These are phyloP conservation scores for Chrysoporthe austroafricana DNA, from an alignment of 2,329 filamentous ascomycete genomes.

Conservation along the genomic window DNA sequence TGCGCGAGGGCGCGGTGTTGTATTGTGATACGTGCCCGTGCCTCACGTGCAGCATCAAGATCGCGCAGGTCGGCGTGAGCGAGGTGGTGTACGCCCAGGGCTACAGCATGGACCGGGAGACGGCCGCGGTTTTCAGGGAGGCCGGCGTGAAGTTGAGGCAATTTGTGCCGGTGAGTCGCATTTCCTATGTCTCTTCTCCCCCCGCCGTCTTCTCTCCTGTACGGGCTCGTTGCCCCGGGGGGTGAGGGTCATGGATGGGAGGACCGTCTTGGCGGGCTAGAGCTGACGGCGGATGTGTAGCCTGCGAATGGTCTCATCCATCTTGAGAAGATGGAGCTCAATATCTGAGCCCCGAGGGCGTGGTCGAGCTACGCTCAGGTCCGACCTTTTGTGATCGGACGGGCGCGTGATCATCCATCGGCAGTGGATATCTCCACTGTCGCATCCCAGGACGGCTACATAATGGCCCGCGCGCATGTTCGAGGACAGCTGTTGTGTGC, in stretches of 20 bases:
- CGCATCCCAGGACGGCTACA: too few relatives aligned
- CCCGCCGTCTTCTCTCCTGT: background rate
- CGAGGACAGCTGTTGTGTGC: background rate
- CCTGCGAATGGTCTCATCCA: slow-evolving; percentile 68
- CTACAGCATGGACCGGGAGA: slow-evolving; percentile 91
- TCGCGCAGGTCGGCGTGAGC: slow-evolving; percentile 91
- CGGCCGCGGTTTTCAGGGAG: slow-evolving; percentile 79
- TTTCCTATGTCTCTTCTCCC: background rate
- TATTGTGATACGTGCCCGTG: slow-evolving; percentile 98
- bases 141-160: slow-evolving; percentile 86
- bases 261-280: too few relatives aligned
- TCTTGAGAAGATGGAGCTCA: slow-evolving; percentile 56
- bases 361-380: background rate
- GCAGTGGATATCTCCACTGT: background rate
- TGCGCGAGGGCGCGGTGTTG: slow-evolving; percentile 78
- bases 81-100: slow-evolving; percentile 94
- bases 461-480: too few relatives aligned
- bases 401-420: background rate
- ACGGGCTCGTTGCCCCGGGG: too few relatives aligned
- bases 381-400: background rate
- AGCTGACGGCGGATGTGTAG: slow-evolving; percentile 41
- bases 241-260: too few relatives aligned
- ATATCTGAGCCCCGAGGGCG: slow-evolving; percentile 1
- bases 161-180: slow-evolving; percentile 74
- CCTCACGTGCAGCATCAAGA: slow-evolving; percentile 97